Conservation (phyloP, 2,329 filamentous ascomycete species). For the Xylaria polymorpha region DNA sequence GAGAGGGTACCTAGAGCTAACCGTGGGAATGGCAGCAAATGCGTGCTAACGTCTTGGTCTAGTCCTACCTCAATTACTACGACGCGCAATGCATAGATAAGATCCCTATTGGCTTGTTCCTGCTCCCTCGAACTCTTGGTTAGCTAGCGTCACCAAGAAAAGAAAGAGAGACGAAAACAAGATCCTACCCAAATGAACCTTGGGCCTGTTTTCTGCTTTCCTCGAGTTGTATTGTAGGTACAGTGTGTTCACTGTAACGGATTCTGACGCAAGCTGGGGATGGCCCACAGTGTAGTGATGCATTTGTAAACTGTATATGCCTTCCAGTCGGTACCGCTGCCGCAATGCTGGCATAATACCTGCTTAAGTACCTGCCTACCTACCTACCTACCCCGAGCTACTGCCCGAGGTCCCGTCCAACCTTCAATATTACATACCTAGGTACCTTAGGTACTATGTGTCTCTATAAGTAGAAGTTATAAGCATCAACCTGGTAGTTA, state of each 20-base stretch:
- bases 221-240: background rate
- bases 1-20: background rate
- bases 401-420: too few relatives aligned
- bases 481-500: background rate
- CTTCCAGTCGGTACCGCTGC: background rate
- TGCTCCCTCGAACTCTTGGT: background rate
- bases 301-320: background rate
- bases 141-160: background rate
- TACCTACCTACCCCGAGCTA: too few relatives aligned
- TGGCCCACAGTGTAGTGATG: background rate
- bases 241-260: background rate
- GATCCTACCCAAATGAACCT: background rate
- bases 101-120: background rate
- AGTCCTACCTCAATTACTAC: background rate
- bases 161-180: background rate
- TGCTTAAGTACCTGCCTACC: background rate
- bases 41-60: background rate
- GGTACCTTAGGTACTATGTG: too few relatives aligned
- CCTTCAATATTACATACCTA: too few relatives aligned
- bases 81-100: background rate
- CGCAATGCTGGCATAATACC: background rate
- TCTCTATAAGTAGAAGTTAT: background rate
- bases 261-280: background rate
- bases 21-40: background rate
- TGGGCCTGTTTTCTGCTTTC: background rate